Evolutionary conservation across 2,329 filamentous ascomycete species (phyloP).

Genomic region (Myriosclerotinia duriaeana): DNA sequence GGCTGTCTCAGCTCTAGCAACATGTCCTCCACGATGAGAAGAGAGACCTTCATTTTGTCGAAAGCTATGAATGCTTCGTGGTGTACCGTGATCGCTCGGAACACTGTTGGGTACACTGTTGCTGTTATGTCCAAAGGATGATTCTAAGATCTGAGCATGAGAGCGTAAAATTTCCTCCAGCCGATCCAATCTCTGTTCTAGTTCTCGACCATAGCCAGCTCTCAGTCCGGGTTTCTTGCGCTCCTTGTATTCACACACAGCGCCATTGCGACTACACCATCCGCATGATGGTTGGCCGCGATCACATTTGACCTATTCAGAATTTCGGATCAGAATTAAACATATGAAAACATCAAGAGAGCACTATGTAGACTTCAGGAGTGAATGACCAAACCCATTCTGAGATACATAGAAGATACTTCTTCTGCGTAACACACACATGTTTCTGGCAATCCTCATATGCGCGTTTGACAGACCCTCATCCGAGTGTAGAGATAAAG

Average conservation of each 20-base stretch:
- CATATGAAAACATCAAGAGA: background rate
- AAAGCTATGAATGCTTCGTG: constrained; percentile 52
- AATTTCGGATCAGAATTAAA: constrained; percentile 28
- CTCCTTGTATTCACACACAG: constrained; percentile 66
- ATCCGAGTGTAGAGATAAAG: background rate
- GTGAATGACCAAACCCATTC: background rate
- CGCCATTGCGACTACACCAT: constrained; percentile 65
- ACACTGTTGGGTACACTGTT: constrained; percentile 42
- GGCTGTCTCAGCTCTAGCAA: constrained; percentile 56
- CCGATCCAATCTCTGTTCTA: constrained; percentile 70
- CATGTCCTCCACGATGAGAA: constrained; percentile 35
- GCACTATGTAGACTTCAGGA: background rate
- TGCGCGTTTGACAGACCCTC: background rate
- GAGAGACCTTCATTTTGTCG: constrained; percentile 48
- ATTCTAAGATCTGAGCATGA: constrained; percentile 66
- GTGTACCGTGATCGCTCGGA: constrained; percentile 59
- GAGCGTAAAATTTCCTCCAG: constrained; percentile 65
- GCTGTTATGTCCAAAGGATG: constrained; percentile 45
- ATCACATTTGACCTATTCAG: constrained; percentile 71
- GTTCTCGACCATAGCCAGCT: constrained; percentile 69
- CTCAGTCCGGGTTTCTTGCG: constrained; percentile 63
- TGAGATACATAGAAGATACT: constrained; percentile 8
- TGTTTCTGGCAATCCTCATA: background rate
- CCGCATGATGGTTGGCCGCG: constrained; percentile 70
- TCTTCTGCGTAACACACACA: background rate